Evolutionary conservation across 352 stramenopile genomes (phyloP).

Genomic region (Pythium rishiriense): DNA sequence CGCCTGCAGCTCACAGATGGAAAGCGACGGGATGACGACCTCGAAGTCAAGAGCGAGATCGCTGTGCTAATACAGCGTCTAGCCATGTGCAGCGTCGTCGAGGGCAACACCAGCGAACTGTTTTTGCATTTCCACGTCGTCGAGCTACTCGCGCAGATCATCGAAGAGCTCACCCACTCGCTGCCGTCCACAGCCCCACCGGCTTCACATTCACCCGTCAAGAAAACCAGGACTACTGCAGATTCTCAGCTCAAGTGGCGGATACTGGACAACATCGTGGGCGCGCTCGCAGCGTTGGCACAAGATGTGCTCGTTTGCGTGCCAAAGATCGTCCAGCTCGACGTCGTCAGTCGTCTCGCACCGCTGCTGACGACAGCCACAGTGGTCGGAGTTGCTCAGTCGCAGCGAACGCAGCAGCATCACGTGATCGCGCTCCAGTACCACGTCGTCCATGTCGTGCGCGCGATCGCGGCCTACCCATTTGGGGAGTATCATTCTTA

Average conservation of each 20-base stretch:
- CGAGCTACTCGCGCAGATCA: conserved; percentile 40
- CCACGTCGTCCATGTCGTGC: conserved; percentile 44
- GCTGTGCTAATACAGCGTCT: conserved; percentile 50
- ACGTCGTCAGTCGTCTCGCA: conserved; percentile 40
- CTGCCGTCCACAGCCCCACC: neutral
- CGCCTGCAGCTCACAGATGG: conserved; percentile 51
- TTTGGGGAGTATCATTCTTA: conserved; percentile 56
- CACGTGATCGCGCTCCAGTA: conserved; percentile 48
- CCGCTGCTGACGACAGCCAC: conserved; percentile 30
- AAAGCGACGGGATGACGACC: conserved; percentile 26
- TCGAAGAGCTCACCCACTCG: conserved; percentile 19
- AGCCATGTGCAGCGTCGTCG: conserved; percentile 51
- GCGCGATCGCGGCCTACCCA: conserved; percentile 60
- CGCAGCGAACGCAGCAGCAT: neutral
- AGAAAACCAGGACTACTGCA: neutral
- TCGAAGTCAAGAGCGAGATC: conserved; percentile 70
- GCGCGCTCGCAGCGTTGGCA: conserved; percentile 56
- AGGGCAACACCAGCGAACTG: conserved; percentile 69
- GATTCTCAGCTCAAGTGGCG: conserved; percentile 30
- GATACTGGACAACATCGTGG: conserved; percentile 45
- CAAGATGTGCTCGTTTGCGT: conserved; percentile 67
- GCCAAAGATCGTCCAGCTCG: conserved; percentile 44
- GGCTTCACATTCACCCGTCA: neutral
- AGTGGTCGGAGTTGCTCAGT: conserved; percentile 2
- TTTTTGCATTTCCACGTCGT: conserved; percentile 70